Conservation (phyloP, 306 rosid species). For the Malus sieversii region DNA sequence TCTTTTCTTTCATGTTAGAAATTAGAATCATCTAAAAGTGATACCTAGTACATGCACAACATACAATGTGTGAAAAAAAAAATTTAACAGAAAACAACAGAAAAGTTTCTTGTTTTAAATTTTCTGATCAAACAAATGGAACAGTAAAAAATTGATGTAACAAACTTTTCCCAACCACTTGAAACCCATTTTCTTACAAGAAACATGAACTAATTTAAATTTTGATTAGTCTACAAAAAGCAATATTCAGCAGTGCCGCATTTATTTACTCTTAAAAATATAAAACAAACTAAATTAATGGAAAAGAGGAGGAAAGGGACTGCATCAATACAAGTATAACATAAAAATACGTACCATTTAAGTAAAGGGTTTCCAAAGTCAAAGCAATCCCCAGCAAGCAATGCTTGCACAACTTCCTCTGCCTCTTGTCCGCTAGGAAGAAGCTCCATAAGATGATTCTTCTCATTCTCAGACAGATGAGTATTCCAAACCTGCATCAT, state of each 20-base stretch:
- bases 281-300: background rate
- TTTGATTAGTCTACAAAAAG: background rate
- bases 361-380: conserved; percentile 73
- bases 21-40: background rate
- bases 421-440: conserved; percentile 66
- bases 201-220: background rate
- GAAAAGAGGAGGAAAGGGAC: background rate
- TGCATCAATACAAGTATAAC: conserved; percentile 1
- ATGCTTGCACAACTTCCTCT: conserved; percentile 48
- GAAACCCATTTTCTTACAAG: background rate
- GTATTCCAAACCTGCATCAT: conserved; percentile 75
- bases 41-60: background rate
- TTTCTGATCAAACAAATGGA: background rate
- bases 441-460: conserved; percentile 55
- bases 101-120: background rate
- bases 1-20: background rate
- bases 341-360: conserved; percentile 58
- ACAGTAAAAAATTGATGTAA: background rate
- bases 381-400: conserved; percentile 64
- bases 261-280: background rate
- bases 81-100: background rate
- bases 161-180: background rate
- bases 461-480: conserved; percentile 70
- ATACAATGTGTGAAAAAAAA: background rate
- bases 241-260: background rate